These are phyloP conservation scores for Gnomoniopsis sp. DNA, from an alignment of 2,329 filamentous ascomycete species.

Conservation along the genomic window DNA sequence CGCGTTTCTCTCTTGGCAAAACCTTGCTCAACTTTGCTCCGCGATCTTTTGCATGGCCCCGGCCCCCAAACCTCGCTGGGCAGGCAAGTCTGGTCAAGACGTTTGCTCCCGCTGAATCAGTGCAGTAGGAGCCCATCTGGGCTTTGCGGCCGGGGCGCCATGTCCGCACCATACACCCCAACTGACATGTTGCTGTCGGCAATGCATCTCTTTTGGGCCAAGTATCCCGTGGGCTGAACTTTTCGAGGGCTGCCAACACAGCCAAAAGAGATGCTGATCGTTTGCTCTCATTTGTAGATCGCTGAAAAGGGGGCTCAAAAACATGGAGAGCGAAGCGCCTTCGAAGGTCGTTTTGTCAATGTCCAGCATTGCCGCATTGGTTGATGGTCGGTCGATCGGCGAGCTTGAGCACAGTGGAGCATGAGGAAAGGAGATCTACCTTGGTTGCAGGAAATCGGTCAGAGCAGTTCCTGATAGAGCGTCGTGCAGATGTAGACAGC, in stretches of 20 bases:
- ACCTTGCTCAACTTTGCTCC: not conserved
- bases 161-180: not conserved
- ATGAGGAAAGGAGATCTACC: not conserved
- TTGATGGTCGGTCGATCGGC: not conserved
- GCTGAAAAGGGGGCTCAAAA: not conserved
- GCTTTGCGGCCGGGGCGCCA: not conserved
- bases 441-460: not conserved
- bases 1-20: not conserved
- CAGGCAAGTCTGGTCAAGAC: not conserved
- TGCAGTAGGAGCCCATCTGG: no score
- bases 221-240: not conserved
- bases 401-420: not conserved
- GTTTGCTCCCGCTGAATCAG: not conserved
- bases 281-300: not conserved
- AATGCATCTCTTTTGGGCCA: not conserved
- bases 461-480: not conserved
- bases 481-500: slow-evolving; percentile 4
- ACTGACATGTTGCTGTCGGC: not conserved
- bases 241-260: not conserved
- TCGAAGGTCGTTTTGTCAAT: not conserved
- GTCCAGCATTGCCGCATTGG: not conserved
- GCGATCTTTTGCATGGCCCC: not conserved
- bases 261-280: not conserved
- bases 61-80: not conserved
- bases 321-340: not conserved